phyloP scores from a whole-genome alignment of 2,329 filamentous ascomycete genomes.

The Cladophialophora chaetospira region DNA sequence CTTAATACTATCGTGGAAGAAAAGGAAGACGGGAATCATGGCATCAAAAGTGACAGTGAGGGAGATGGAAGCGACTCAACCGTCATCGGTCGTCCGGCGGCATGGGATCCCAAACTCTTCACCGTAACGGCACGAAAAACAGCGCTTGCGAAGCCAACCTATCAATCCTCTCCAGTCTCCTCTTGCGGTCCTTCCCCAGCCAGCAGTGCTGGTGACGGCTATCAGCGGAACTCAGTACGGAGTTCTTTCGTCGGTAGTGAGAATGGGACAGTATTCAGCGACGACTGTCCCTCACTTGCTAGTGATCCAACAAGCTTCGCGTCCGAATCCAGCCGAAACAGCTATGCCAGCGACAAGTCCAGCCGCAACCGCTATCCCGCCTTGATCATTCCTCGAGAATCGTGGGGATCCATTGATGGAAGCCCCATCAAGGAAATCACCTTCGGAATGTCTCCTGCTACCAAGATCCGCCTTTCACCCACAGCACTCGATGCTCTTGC shows the following conservation, averaged over 20 bases:
- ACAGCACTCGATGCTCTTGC: conserved; percentile 72
- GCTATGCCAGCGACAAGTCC: conserved; percentile 38
- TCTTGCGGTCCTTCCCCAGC: conserved; percentile 54
- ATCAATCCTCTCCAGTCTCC: conserved; percentile 32
- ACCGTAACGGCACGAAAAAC: conserved; percentile 28
- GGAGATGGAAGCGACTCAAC: conserved; percentile 43
- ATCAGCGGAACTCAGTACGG: conserved; percentile 76
- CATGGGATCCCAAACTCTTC: conserved; percentile 35
- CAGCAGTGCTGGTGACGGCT: conserved; percentile 63
- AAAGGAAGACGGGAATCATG: conserved; percentile 38
- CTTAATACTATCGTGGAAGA: conserved; percentile 70
- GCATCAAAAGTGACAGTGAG: conserved; percentile 39
- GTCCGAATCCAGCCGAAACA: conserved; percentile 43
- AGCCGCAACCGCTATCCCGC: conserved; percentile 58
- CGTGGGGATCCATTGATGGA: conserved; percentile 59
- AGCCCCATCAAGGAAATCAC: conserved; percentile 47
- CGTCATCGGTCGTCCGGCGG: conserved; percentile 35
- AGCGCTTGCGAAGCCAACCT: conserved; percentile 21
- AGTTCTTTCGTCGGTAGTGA: conserved; percentile 84
- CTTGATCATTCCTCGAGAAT: conserved; percentile 60
- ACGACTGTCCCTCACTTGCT: conserved; percentile 46
- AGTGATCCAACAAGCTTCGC: conserved; percentile 54
- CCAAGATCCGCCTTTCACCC: conserved; percentile 71
- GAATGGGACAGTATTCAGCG: conserved; percentile 64
- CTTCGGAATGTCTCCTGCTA: conserved; percentile 49